Evolutionary conservation across 2,329 filamentous ascomycete species (phyloP).

Genomic region (Alternaria triticina): DNA sequence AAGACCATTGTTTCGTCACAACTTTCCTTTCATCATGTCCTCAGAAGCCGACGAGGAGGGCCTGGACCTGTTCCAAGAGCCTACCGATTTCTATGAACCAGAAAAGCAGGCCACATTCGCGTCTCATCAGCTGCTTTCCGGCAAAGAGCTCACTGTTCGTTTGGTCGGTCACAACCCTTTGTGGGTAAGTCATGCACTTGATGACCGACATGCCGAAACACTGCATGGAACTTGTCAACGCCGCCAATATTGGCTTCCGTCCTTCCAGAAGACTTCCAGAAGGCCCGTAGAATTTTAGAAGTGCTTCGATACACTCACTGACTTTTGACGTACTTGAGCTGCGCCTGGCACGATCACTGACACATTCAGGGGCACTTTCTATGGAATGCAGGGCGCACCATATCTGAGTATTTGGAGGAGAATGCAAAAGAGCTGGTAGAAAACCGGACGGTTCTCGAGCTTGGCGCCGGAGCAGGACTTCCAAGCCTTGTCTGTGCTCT

Average conservation of each 20-base stretch:
- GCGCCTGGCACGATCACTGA: conserved; percentile 19
- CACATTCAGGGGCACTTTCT: conserved; percentile 72
- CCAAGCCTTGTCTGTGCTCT: conserved; percentile 79
- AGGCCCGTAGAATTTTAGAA: neutral
- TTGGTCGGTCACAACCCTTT: conserved; percentile 87
- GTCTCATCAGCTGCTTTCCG: conserved; percentile 72
- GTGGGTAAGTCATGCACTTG: conserved; percentile 64
- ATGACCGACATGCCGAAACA: neutral
- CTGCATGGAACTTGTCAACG: neutral
- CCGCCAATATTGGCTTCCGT: neutral
- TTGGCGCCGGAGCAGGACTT: conserved; percentile 86
- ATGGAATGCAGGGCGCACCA: conserved; percentile 86
- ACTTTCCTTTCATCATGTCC: conserved; percentile 28
- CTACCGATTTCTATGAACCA: conserved; percentile 78
- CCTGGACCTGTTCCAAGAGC: conserved; percentile 75
- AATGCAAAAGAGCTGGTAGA: conserved; percentile 66
- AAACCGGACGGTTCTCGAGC: conserved; percentile 77
- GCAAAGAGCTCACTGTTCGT: conserved; percentile 70
- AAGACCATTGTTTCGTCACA: conserved; percentile 20
- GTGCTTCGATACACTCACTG: neutral
- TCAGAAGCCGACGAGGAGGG: conserved; percentile 45
- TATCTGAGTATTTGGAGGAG: conserved; percentile 79
- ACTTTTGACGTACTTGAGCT: neutral
- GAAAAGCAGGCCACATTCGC: conserved; percentile 77
- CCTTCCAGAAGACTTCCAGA: conserved; percentile 1